Conservation (phyloP, 768 basidiomycete genomes). For the Leccinum truebloodii region DNA sequence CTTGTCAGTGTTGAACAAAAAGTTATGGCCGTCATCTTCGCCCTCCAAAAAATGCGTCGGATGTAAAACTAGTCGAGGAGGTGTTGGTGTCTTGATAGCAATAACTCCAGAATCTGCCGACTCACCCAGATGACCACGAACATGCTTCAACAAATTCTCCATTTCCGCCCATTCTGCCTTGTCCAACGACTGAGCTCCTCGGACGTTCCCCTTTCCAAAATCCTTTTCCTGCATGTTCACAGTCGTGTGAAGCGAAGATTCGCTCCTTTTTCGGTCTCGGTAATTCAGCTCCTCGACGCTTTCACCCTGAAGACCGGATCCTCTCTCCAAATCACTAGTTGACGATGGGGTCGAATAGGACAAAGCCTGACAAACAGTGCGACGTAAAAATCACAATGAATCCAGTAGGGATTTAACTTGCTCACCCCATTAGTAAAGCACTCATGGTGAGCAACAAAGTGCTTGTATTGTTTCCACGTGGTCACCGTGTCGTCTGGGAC, state of each 20-base stretch:
- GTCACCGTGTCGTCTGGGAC: constrained; percentile 90
- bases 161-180: constrained; percentile 87
- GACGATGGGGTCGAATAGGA: constrained; percentile 46
- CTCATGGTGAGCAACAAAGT: constrained; percentile 77
- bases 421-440: constrained; percentile 68
- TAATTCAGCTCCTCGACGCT: constrained; percentile 20
- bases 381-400: neutral
- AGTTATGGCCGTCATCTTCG: constrained; percentile 92
- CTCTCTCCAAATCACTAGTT: constrained; percentile 51
- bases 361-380: constrained; percentile 40
- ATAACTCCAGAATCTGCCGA: neutral
- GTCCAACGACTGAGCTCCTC: constrained; percentile 70
- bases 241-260: constrained; percentile 16
- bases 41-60: constrained; percentile 87
- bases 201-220: constrained; percentile 36
- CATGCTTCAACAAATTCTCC: constrained; percentile 75
- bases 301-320: constrained; percentile 11
- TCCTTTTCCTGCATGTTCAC: constrained; percentile 41
- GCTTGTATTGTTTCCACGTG: constrained; percentile 96
- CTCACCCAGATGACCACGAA: constrained; percentile 87
- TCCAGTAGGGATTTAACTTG: neutral
- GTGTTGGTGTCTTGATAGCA: neutral
- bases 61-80: constrained; percentile 64
- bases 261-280: constrained; percentile 25
- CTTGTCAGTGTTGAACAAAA: constrained; percentile 89